phyloP scores from a whole-genome alignment of 257 asterid species.

The Eustoma russellianum region DNA sequence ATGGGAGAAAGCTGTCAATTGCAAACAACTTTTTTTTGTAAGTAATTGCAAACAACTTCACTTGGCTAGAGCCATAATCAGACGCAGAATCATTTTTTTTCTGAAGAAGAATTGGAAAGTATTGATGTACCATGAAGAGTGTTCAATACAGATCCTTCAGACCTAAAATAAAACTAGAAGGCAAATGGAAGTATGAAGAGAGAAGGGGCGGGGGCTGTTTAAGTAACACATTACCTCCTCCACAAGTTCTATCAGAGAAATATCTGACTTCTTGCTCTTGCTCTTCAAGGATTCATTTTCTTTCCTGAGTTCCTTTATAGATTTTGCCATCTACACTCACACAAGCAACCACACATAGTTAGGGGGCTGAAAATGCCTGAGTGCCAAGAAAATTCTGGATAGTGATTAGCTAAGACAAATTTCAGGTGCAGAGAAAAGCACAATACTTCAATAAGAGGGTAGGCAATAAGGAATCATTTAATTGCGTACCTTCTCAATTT shows the following conservation, averaged over 20 bases:
- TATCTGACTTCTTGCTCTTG: slow-evolving; percentile 71
- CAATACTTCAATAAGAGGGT: background rate
- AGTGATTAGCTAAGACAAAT: background rate
- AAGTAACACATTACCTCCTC: slow-evolving; percentile 56
- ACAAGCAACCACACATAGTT: slow-evolving; percentile 1
- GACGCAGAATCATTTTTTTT: too few species aligned
- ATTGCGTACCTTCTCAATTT: slow-evolving; percentile 74
- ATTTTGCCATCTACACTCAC: slow-evolving; percentile 71
- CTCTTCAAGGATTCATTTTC: slow-evolving; percentile 79
- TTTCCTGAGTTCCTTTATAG: slow-evolving; percentile 81
- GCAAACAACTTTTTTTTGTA: too few species aligned
- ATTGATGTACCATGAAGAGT: background rate
- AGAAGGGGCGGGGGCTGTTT: background rate
- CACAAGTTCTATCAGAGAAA: slow-evolving; percentile 81
- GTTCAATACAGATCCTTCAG: too few species aligned
- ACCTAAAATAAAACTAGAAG: background rate
- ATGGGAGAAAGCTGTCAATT: too few species aligned
- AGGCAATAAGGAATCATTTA: slow-evolving; percentile 7
- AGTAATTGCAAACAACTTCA: too few species aligned
- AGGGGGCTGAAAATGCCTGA: background rate
- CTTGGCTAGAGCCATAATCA: too few species aligned
- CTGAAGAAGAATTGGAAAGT: too few species aligned
- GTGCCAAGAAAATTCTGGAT: background rate
- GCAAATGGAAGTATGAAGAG: background rate
- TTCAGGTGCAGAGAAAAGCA: too few species aligned